Percentiles rank a stretch among this genome's conserved stretches.
These are phyloP conservation scores for Scedosporium boydii DNA, from an alignment of 2,329 filamentous ascomycete species.

Conservation along the genomic window DNA sequence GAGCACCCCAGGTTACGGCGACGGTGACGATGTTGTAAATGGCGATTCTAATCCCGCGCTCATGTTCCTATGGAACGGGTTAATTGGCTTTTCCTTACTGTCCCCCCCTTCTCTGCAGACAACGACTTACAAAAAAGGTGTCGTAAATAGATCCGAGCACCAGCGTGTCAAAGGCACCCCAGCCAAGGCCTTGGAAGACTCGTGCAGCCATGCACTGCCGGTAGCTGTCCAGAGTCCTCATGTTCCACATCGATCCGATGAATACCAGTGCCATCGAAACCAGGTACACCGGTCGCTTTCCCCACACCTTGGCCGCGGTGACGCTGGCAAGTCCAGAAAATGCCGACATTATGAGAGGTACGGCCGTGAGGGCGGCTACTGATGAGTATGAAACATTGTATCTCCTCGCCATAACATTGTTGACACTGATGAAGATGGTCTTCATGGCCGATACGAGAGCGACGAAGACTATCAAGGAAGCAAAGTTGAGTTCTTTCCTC, in stretches of 20 bases:
- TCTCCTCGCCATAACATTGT: slow-evolving; percentile 30
- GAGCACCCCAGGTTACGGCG: slow-evolving; percentile 42
- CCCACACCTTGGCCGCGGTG: slow-evolving; percentile 34
- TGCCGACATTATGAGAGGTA: slow-evolving; percentile 41
- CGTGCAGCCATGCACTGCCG: slow-evolving; percentile 40
- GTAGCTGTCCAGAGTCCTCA: slow-evolving; percentile 28
- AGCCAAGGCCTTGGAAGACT: slow-evolving; percentile 46
- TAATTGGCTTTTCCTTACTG: slow-evolving; percentile 8
- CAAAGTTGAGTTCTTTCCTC: slow-evolving; percentile 40
- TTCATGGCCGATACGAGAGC: slow-evolving; percentile 42
- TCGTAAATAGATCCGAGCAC: slow-evolving; percentile 44
- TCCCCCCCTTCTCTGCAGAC: background rate
- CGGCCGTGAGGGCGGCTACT: slow-evolving; percentile 39
- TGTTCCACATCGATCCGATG: slow-evolving; percentile 41
- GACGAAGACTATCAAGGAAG: slow-evolving; percentile 35
- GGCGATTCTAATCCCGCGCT: slow-evolving; percentile 34
- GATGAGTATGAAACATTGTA: slow-evolving; percentile 37
- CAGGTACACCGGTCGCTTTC: slow-evolving; percentile 45
- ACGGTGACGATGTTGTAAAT: slow-evolving; percentile 34
- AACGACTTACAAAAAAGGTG: slow-evolving; percentile 41
- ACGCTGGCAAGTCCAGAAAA: slow-evolving; percentile 32
- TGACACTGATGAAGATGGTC: slow-evolving; percentile 41
- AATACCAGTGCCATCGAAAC: slow-evolving; percentile 34
- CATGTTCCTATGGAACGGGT: slow-evolving; percentile 37
- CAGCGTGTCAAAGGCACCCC: slow-evolving; percentile 48